Evolutionary conservation across 495 filamentous ascomycete species (phyloP).

Genomic region (Pyrenula massariospora): DNA sequence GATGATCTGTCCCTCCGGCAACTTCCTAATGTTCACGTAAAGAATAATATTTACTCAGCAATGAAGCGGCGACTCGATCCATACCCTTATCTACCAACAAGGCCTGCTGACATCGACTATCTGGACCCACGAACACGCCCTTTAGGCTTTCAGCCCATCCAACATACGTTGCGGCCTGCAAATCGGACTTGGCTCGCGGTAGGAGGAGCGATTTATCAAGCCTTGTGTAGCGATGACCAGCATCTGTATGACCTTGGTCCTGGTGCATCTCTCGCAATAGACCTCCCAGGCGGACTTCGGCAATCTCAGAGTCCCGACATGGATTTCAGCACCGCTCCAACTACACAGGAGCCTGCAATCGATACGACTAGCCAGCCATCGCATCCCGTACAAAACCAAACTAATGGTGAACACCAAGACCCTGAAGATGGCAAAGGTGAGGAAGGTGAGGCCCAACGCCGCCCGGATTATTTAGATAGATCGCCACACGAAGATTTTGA

Average conservation of each 20-base stretch:
- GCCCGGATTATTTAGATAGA: background rate
- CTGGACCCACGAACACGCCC: slow-evolving; percentile 15
- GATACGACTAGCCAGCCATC: background rate
- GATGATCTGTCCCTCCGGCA: slow-evolving; percentile 62
- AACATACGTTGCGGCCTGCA: slow-evolving; percentile 19
- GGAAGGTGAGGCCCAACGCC: background rate
- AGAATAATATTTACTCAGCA: slow-evolving; percentile 48
- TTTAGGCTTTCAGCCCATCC: slow-evolving; percentile 17
- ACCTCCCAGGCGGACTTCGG: slow-evolving; percentile 15
- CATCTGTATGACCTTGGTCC: slow-evolving; percentile 19
- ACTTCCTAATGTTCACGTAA: slow-evolving; percentile 48
- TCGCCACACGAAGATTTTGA: background rate
- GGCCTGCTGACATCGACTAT: slow-evolving; percentile 23
- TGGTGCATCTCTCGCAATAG: slow-evolving; percentile 25
- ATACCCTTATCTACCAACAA: slow-evolving; percentile 61
- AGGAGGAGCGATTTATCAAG: slow-evolving; percentile 44
- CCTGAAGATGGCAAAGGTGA: background rate
- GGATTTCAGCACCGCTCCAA: background rate
- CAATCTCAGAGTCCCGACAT: background rate
- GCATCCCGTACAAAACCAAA: background rate
- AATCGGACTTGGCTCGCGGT: slow-evolving; percentile 38
- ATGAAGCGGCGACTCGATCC: slow-evolving; percentile 62
- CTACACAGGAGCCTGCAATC: background rate
- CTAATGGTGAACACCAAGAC: background rate
- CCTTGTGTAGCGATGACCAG: slow-evolving; percentile 31